Evolutionary conservation across 1,284 basidiomycete species (phyloP), one percentile per base, ranked within the genome.

Genomic region (Trichosporon sp.): DNA sequence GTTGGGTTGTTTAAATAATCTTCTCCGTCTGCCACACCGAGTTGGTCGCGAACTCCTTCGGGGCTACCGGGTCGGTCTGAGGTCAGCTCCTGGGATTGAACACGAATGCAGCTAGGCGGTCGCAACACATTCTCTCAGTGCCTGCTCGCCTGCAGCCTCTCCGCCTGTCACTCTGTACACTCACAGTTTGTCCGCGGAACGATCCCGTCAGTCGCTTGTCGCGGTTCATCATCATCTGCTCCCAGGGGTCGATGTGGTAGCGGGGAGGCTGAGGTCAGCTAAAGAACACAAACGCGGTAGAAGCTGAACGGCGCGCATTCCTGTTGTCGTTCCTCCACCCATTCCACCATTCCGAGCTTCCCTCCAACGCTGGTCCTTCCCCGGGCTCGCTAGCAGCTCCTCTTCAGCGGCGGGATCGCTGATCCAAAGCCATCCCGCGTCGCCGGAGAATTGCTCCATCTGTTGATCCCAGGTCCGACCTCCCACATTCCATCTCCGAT

Each of bases 181-280:
- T 80, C 81, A 95, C 94, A 82, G 87, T 87, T 84, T 97, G 94
- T 67, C 93, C 93, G 77, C 95, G 88, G 78, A 85, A 80, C 80
- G 92, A 92, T 19, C 95, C 95, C n/a, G 94, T 96, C 81, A 98
- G 84, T 76, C 92, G 87, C 80, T 88, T 87, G 85, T 98, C 95
- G 71, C 94, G 87, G 79, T 91, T 89, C 91, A 96, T 93, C 93
- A 98, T 93, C 91, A 93, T 93, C 69, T 92, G 88, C 75, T 98
- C 94, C 94, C 94, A 97, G 38, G 88, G 84, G 79, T 97, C 95
- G 51, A 95, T 81, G 71, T 89, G 88, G 81, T 96, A 94, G 70
- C 95, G 88, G 54, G 91, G 88, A 68, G 92, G 91, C 95, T 97
- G 51, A 21, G 37, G 70, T 71, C 40, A 69, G 63, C 32, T 63